Conservation (phyloP, 768 basidiomycete genomes). For the Termitomyces sp. region DNA sequence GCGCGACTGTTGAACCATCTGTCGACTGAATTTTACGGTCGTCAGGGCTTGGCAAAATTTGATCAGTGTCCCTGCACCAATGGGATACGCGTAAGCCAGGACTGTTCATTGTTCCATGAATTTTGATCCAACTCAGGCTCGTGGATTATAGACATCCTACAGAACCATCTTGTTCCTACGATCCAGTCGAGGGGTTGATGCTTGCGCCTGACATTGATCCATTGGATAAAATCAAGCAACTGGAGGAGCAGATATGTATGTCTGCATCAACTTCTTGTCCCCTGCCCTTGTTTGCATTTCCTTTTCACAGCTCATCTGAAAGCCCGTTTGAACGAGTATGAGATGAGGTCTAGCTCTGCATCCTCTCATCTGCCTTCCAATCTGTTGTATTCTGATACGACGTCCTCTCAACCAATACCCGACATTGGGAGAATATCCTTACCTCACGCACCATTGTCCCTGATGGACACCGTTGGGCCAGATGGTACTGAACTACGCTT, state of each 20-base stretch:
- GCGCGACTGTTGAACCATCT: neutral
- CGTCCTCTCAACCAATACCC: conserved; percentile 18
- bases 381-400: conserved; percentile 11
- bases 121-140: conserved; percentile 2
- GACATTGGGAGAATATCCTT: conserved; percentile 35
- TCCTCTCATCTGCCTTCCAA: conserved; percentile 29
- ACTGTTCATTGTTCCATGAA: conserved; percentile 4
- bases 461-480: conserved; percentile 35
- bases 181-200: conserved; percentile 77
- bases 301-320: conserved; percentile 52
- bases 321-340: conserved; percentile 53
- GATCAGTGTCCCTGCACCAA: conserved; percentile 79
- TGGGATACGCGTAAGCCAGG: conserved; percentile 71
- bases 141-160: conserved; percentile 59
- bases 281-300: conserved; percentile 7
- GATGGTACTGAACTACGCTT: conserved; percentile 30
- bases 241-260: conserved; percentile 75
- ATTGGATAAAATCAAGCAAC: conserved; percentile 67
- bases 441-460: conserved; percentile 38
- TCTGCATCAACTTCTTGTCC: neutral
- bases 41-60: conserved; percentile 69
- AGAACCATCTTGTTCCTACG: conserved; percentile 82
- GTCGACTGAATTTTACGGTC: neutral
- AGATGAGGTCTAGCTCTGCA: conserved; percentile 30
- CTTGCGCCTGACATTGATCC: conserved; percentile 77